phyloP scores from a whole-genome alignment of 129 eudicot genomes.

The Erigeron canadensis region DNA sequence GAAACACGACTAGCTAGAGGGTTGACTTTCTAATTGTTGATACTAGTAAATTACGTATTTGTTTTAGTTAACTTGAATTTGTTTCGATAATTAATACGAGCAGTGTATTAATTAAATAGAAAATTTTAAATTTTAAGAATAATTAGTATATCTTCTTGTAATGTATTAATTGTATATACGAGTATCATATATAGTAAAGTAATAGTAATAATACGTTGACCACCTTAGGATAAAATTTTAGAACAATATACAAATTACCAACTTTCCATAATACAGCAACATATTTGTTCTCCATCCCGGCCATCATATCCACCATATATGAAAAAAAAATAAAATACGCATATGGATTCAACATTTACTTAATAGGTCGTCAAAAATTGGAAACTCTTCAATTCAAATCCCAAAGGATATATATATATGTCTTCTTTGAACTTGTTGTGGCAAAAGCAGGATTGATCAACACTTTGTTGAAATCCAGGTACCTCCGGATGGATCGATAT shows the following conservation, averaged over 20 bases:
- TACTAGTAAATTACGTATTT: too few species aligned
- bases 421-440: constrained; percentile 14
- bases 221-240: neutral
- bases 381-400: constrained; percentile 19
- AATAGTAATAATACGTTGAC: too few species aligned
- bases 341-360: constrained; percentile 26
- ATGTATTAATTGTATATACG: too few species aligned
- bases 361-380: constrained; percentile 23
- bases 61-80: too few species aligned
- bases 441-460: constrained; percentile 22
- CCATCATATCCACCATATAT: constrained; percentile 10
- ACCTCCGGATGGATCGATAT: too few species aligned
- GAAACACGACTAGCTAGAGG: too few species aligned
- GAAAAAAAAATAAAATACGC: constrained; percentile 1
- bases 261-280: constrained; percentile 7
- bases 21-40: too few species aligned
- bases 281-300: constrained; percentile 4
- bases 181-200: too few species aligned
- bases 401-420: constrained; percentile 12
- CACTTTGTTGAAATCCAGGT: constrained; percentile 24
- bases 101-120: too few species aligned
- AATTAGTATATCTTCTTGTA: too few species aligned
- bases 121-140: too few species aligned
- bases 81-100: too few species aligned
- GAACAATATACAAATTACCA: constrained; percentile 24